These are phyloP conservation scores for Rhododendron ferrugineum DNA, from an alignment of 148 eudicot species.

Conservation along the genomic window DNA sequence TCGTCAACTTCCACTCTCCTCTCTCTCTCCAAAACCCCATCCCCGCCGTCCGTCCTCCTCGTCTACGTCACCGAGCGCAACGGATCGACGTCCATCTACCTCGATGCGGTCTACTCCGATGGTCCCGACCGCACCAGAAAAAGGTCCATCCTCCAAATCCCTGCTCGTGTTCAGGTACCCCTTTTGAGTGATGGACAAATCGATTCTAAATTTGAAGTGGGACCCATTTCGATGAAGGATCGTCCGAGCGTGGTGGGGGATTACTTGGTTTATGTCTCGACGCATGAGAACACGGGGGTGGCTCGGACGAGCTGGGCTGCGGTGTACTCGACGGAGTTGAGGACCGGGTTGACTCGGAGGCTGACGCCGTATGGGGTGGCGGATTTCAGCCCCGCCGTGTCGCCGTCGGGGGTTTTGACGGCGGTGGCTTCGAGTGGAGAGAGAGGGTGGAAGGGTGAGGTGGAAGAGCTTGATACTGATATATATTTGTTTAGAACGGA, in stretches of 20 bases:
- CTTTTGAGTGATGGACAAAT: conserved; percentile 22
- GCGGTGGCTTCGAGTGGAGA: conserved; percentile 82
- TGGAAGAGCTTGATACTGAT: conserved; percentile 67
- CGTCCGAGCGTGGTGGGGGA: conserved; percentile 70
- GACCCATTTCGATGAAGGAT: conserved; percentile 58
- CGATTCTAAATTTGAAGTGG: not conserved
- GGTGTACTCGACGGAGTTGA: conserved; percentile 61
- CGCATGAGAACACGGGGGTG: conserved; percentile 56
- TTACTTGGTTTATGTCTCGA: conserved; percentile 55
- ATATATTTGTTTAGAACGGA: conserved; percentile 57
- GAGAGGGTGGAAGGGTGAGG: conserved; percentile 67
- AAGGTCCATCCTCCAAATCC: conserved; percentile 23
- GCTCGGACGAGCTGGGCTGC: conserved; percentile 79
- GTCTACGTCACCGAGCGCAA: conserved; percentile 64
- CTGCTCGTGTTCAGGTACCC: conserved; percentile 31
- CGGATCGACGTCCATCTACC: conserved; percentile 42
- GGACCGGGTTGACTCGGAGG: conserved; percentile 59
- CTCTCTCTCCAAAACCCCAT: conserved; percentile 5
- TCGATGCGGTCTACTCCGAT: conserved; percentile 28
- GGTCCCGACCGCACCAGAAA: conserved; percentile 19
- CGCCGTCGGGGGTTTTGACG: conserved; percentile 72
- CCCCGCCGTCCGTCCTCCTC: conserved; percentile 24
- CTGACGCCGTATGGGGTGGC: conserved; percentile 65
- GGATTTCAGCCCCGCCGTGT: conserved; percentile 89
- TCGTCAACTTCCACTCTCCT: conserved; percentile 20